Conservation (phyloP, 495 filamentous ascomycete genomes). For the Daldinia decipiens region DNA sequence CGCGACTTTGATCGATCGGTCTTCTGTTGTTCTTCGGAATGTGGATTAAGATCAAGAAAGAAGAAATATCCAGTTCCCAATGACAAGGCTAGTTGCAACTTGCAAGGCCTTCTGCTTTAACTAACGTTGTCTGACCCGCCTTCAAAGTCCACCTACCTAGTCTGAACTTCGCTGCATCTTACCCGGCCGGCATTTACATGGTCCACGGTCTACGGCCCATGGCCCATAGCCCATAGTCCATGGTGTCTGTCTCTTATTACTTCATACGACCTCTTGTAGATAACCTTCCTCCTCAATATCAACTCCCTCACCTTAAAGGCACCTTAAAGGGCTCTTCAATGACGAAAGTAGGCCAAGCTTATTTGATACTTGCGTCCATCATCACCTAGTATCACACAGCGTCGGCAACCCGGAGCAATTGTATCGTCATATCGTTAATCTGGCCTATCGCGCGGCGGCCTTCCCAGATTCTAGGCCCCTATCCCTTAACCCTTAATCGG, state of each 20-base stretch:
- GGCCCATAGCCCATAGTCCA: constrained; percentile 11
- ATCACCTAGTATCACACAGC: constrained; percentile 54
- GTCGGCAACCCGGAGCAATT: constrained; percentile 32
- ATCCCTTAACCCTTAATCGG: constrained; percentile 23
- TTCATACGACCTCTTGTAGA: constrained; percentile 29
- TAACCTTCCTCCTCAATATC: constrained; percentile 26
- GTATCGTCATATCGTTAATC: constrained; percentile 30
- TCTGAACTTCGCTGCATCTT: constrained; percentile 23
- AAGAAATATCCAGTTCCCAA: constrained; percentile 4
- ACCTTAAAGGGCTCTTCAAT: constrained; percentile 49
- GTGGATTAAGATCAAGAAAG: constrained; percentile 1
- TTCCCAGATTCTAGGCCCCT: constrained; percentile 27
- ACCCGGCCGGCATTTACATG: constrained; percentile 7
- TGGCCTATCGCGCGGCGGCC: constrained; percentile 39
- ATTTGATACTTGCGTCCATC: constrained; percentile 63
- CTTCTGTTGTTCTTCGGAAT: background rate
- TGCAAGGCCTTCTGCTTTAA: constrained; percentile 24
- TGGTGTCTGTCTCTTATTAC: constrained; percentile 29
- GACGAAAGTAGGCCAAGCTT: constrained; percentile 64
- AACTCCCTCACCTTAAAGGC: constrained; percentile 18
- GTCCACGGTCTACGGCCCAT: background rate
- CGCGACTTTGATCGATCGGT: constrained; percentile 13
- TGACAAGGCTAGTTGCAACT: constrained; percentile 1
- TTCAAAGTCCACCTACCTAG: constrained; percentile 8
- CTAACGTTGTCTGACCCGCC: constrained; percentile 21